phyloP scores from a whole-genome alignment of 768 basidiomycete genomes.

The Termitomyces sp. region DNA sequence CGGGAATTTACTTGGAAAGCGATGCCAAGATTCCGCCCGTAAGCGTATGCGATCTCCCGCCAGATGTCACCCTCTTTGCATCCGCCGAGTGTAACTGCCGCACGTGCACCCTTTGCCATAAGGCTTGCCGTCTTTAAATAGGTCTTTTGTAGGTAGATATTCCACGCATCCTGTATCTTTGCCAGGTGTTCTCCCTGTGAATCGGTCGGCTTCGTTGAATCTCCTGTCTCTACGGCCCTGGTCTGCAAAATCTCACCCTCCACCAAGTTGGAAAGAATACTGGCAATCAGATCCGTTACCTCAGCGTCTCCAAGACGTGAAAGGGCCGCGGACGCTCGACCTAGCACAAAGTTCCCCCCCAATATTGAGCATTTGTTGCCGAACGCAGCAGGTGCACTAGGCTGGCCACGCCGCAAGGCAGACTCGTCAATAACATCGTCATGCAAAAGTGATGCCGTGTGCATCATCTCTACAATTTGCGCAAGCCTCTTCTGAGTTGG shows the following conservation, averaged over 20 bases:
- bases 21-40: slow-evolving; percentile 89
- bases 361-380: slow-evolving; percentile 87
- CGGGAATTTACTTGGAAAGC: slow-evolving; percentile 77
- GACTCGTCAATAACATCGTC: slow-evolving; percentile 94
- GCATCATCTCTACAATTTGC: slow-evolving; percentile 94
- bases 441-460: slow-evolving; percentile 91
- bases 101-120: slow-evolving; percentile 88
- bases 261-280: slow-evolving; percentile 83
- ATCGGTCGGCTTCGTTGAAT: slow-evolving; percentile 17
- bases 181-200: slow-evolving; percentile 17
- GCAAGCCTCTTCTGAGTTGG: slow-evolving; percentile 90
- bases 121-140: slow-evolving; percentile 92
- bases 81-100: slow-evolving; percentile 86
- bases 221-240: slow-evolving; percentile 38
- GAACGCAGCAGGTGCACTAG: slow-evolving; percentile 78
- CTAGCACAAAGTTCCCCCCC: slow-evolving; percentile 88
- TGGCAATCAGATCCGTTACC: slow-evolving; percentile 85
- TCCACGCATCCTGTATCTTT: slow-evolving; percentile 50
- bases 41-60: slow-evolving; percentile 96
- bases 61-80: slow-evolving; percentile 76
- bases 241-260: slow-evolving; percentile 93
- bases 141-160: slow-evolving; percentile 84
- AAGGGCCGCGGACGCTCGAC: slow-evolving; percentile 76
- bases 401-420: slow-evolving; percentile 65
- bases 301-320: slow-evolving; percentile 76